phyloP scores from a whole-genome alignment of 371 early-diverging fungal species.

The Rhizopus microsporus region DNA sequence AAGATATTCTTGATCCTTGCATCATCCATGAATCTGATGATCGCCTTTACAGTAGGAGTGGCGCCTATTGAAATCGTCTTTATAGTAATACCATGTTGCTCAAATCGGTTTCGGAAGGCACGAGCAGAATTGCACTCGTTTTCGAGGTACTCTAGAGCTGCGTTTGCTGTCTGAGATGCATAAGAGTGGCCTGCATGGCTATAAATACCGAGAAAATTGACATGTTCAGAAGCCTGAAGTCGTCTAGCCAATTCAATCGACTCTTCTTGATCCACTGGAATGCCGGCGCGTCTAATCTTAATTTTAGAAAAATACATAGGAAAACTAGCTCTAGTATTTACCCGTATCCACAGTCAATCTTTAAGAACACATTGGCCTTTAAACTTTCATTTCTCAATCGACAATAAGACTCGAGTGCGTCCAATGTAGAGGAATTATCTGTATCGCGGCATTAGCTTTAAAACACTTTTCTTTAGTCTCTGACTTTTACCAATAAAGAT shows the following conservation, averaged over 20 bases:
- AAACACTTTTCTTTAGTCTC: background rate
- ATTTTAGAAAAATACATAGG: background rate
- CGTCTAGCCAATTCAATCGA: conserved; percentile 37
- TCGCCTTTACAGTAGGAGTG: conserved; percentile 43
- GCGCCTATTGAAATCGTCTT: conserved; percentile 41
- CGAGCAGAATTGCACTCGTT: conserved; percentile 37
- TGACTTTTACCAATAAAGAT: conserved; percentile 37
- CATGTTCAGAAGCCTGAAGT: conserved; percentile 25
- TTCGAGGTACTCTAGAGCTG: conserved; percentile 32
- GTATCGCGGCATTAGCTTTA: background rate
- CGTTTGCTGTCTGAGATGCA: conserved; percentile 24
- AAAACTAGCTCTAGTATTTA: conserved; percentile 13
- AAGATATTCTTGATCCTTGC: conserved; percentile 18
- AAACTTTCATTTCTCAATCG: conserved; percentile 6
- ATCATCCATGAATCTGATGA: conserved; percentile 10
- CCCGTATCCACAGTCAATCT: conserved; percentile 48
- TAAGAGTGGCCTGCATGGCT: conserved; percentile 52
- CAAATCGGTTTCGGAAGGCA: conserved; percentile 26
- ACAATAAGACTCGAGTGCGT: conserved; percentile 36
- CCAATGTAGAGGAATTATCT: conserved; percentile 40
- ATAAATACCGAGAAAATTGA: conserved; percentile 39
- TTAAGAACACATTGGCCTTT: conserved; percentile 34
- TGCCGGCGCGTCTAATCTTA: conserved; percentile 43
- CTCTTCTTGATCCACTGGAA: conserved; percentile 24
- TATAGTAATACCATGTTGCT: conserved; percentile 24